A percentile compares a stretch with the other conserved stretches of the same genome.
phyloP scores from a whole-genome alignment of 2,329 filamentous ascomycete genomes.

The Fusarium camptoceras region DNA sequence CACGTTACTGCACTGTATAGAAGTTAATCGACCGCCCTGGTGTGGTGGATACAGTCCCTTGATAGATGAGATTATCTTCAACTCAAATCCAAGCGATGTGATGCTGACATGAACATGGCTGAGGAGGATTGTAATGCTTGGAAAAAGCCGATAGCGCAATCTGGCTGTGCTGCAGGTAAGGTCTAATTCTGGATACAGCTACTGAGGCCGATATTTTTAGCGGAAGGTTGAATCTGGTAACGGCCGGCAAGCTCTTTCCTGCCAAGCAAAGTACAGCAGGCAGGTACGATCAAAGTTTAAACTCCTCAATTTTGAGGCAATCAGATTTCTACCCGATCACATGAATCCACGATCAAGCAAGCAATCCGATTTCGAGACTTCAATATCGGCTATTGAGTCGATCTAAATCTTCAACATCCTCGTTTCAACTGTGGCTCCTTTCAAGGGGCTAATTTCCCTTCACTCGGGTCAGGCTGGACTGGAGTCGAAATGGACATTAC shows the following conservation, averaged over 20 bases:
- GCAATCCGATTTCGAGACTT: conserved; percentile 1
- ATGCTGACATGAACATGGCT: conserved; percentile 18
- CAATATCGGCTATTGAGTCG: conserved; percentile 30
- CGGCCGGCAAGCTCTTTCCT: conserved; percentile 10
- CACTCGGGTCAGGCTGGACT: conserved; percentile 31
- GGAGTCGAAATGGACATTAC: conserved; percentile 30
- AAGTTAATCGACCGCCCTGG: conserved; percentile 1
- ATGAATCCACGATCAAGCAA: background rate
- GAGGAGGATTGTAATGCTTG: conserved; percentile 34
- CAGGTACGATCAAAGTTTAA: background rate
- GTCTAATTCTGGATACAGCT: conserved; percentile 1
- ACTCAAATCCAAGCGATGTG: conserved; percentile 12
- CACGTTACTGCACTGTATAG: conserved; percentile 16
- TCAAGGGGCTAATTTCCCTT: conserved; percentile 35
- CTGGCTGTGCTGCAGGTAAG: conserved; percentile 1
- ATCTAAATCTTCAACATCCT: conserved; percentile 35
- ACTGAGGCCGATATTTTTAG: conserved; percentile 22
- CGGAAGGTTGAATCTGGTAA: conserved; percentile 10
- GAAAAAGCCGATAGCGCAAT: conserved; percentile 6
- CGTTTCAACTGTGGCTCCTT: conserved; percentile 34
- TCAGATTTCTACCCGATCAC: background rate
- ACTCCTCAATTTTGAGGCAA: conserved; percentile 7
- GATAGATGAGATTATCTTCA: conserved; percentile 21
- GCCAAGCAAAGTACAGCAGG: conserved; percentile 2
- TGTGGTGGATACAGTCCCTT: conserved; percentile 21